Percentiles rank a stretch among this genome's conserved stretches.
phyloP scores from a whole-genome alignment of 371 early-diverging fungal species.

The Lichtheimia hyalospora region DNA sequence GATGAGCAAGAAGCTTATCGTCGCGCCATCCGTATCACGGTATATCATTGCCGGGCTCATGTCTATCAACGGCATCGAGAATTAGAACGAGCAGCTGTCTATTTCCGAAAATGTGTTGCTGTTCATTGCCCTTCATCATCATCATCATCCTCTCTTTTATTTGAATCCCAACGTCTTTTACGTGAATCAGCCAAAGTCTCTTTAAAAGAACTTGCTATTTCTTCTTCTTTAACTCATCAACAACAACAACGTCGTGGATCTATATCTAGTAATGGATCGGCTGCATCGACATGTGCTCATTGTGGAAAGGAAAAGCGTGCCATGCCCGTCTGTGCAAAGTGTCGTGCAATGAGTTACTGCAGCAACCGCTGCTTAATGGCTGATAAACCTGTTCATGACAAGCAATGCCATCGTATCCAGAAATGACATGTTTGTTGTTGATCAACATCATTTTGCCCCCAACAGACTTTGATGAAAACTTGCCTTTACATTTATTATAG shows the following conservation, averaged over 20 bases:
- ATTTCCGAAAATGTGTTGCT: constrained; percentile 23
- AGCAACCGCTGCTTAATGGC: constrained; percentile 32
- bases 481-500: no score
- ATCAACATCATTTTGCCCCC: no score
- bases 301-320: constrained; percentile 40
- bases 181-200: not conserved
- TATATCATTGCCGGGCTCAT: constrained; percentile 40
- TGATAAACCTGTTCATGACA: constrained; percentile 14
- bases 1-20: constrained; percentile 23
- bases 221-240: not conserved
- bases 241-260: not conserved
- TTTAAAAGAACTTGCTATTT: not conserved
- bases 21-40: constrained; percentile 38
- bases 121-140: constrained; percentile 1
- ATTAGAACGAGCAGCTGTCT: constrained; percentile 20
- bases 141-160: not conserved
- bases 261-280: constrained; percentile 6
- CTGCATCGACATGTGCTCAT: constrained; percentile 25
- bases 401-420: constrained; percentile 3
- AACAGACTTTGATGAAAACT: no score
- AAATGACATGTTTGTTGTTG: no score
- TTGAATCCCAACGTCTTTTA: constrained; percentile 8
- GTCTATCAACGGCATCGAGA: constrained; percentile 29
- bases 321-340: constrained; percentile 48
- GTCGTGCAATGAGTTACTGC: constrained; percentile 39